Conservation (phyloP, 768 basidiomycete species). For the Zangia roseola region DNA sequence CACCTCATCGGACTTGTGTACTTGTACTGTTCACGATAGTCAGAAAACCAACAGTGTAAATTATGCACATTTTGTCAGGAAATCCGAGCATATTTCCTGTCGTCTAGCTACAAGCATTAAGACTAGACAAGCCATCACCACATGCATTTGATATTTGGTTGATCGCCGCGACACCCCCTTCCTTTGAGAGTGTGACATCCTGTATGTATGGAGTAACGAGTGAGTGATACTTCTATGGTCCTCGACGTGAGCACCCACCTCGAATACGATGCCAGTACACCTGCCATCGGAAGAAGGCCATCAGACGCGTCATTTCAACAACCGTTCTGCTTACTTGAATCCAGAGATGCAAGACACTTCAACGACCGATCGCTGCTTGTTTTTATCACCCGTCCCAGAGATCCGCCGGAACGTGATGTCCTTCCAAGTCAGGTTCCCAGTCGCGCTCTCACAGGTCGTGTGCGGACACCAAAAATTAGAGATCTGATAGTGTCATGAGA, state of each 20-base stretch:
- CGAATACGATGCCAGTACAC: conserved; percentile 2
- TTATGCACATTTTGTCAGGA: background rate
- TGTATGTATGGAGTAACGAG: background rate
- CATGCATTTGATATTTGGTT: conserved; percentile 4
- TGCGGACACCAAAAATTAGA: conserved; percentile 9
- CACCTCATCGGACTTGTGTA: conserved; percentile 2
- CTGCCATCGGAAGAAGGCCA: background rate
- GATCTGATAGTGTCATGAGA: background rate
- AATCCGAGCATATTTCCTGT: background rate
- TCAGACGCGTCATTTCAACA: background rate
- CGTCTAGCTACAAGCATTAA: background rate
- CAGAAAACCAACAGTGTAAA: background rate
- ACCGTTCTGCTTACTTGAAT: background rate
- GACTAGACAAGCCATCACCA: background rate
- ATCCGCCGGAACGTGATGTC: conserved; percentile 8
- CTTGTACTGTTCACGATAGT: conserved; percentile 9
- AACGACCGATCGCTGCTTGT: background rate
- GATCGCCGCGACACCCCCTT: background rate
- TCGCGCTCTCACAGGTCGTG: background rate
- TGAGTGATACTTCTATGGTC: too few species aligned
- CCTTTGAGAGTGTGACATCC: conserved; percentile 10
- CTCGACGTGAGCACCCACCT: conserved; percentile 2
- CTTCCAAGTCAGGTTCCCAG: conserved; percentile 6
- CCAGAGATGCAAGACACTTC: background rate
- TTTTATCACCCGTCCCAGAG: conserved; percentile 6